Evolutionary conservation across 75 land plant species (phyloP), one percentile per base, ranked within the genome.

Genomic region (Picea glauca): DNA sequence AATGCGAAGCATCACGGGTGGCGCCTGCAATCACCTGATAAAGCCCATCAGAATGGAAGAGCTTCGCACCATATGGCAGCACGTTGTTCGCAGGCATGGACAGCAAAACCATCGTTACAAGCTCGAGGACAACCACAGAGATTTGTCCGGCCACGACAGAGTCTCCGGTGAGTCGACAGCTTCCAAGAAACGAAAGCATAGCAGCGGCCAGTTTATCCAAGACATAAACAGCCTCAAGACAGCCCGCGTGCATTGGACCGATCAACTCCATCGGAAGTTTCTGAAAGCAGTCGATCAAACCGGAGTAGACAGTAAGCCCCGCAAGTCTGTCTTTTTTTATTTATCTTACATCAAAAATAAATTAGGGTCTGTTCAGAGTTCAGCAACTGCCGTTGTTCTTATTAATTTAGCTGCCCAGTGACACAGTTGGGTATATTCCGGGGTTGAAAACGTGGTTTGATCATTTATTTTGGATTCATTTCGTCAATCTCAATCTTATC

Each of bases 61-160:
- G 73, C 93, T 98, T 18, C 76, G 89, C 15, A 98, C 95, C 76
- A 95, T 98, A 73, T 98, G 99, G 99, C 99, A 98, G 60, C 99
- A 98, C 81, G 98, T 98, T 31, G 79, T 93, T 58, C 83, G 99
- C 57, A 94, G 35, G 6, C 50, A 17, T 20, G 5, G 15, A 43
- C 20, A 1, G 35, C 12, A 35, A 4, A 15, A 56, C n/a, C 15
- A 56, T 43, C 75, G 12, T 20, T 12, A 80, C 54, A 2, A 80
- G 61, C 14, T 82, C 15, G 35, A 30, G 40, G 26, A 31, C 15
- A 76, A 58, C 33, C 26, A 35, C 8, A 17, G 18, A 26, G 77
- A 85, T 62, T 35, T 31, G 20, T 32, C 38, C 38, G 0, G 62
- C 32, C n/a, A 14, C 3, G 30, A 12, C 31, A 35, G 46, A 18